phyloP scores from a whole-genome alignment of 306 rosid genomes.

The Prunus mume region DNA sequence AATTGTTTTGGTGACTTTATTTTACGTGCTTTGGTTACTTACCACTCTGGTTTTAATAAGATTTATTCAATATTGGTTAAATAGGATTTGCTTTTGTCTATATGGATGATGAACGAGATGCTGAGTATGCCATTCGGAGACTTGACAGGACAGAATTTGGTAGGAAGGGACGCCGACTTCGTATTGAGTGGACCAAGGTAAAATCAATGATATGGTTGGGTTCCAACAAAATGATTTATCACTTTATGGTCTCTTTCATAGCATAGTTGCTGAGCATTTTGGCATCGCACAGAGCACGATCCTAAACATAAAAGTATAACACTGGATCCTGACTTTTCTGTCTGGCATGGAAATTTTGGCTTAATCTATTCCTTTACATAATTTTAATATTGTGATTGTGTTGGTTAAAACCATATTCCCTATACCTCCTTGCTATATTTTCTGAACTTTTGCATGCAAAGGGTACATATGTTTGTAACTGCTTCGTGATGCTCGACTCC shows the following conservation, averaged over 20 bases:
- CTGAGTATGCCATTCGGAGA: constrained; percentile 84
- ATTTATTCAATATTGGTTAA: constrained; percentile 46
- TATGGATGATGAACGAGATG: constrained; percentile 83
- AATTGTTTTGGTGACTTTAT: constrained; percentile 4
- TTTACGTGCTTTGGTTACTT: constrained; percentile 25
- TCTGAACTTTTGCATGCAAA: constrained; percentile 1
- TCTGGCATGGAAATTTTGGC: not conserved
- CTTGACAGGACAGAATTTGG: constrained; percentile 89
- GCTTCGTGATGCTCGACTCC: constrained; percentile 10
- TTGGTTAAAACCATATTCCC: not conserved
- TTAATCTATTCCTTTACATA: not conserved
- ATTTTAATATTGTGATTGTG: not conserved
- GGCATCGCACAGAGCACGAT: not conserved
- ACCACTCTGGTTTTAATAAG: constrained; percentile 38
- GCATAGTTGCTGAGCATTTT: not conserved
- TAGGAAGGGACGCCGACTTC: constrained; percentile 74
- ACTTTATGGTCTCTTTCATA: not conserved
- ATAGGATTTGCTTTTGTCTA: constrained; percentile 80
- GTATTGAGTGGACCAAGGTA: constrained; percentile 89
- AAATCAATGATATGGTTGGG: not conserved
- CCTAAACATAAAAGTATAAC: not conserved
- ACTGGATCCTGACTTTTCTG: not conserved
- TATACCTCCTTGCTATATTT: not conserved
- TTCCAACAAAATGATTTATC: not conserved
- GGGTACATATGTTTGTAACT: constrained; percentile 16